Conservation (phyloP, 495 filamentous ascomycete genomes). For the Schizothecium vesticola region DNA sequence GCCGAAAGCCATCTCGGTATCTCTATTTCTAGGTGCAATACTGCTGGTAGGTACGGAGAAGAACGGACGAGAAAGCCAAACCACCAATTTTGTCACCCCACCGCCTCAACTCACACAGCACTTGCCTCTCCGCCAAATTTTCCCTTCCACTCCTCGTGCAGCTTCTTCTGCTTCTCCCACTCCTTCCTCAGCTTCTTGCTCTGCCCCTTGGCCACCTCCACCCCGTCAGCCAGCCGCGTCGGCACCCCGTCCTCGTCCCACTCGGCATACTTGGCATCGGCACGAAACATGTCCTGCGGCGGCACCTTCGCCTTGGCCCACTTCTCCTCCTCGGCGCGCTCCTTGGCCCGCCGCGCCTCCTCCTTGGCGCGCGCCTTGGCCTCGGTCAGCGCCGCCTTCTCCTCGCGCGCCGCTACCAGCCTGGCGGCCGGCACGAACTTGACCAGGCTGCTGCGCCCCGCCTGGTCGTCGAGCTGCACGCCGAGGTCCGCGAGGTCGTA, state of each 20-base stretch:
- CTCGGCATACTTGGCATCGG: constrained; percentile 61
- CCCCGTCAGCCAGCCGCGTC: constrained; percentile 65
- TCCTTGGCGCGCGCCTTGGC: constrained; percentile 55
- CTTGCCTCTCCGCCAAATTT: constrained; percentile 18
- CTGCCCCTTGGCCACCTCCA: constrained; percentile 74
- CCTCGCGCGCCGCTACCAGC: constrained; percentile 64
- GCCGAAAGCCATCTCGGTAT: not conserved
- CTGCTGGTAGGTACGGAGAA: not conserved
- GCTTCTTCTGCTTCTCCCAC: constrained; percentile 87
- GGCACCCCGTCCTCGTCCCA: constrained; percentile 90
- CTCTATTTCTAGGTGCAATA: not conserved
- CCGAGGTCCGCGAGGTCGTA: constrained; percentile 70
- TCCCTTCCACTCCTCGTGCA: constrained; percentile 56
- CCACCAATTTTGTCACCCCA: not conserved
- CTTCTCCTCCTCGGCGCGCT: constrained; percentile 46
- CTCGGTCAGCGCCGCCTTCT: constrained; percentile 54
- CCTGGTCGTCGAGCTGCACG: constrained; percentile 82
- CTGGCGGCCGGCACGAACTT: constrained; percentile 70
- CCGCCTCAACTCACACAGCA: not conserved
- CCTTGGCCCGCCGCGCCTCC: constrained; percentile 48
- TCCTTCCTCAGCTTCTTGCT: constrained; percentile 83
- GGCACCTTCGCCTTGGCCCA: constrained; percentile 68
- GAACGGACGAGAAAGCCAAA: not conserved
- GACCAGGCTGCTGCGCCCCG: constrained; percentile 64
- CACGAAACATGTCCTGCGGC: constrained; percentile 66